Evolutionary conservation across 164 flowering plant species (phyloP).

Genomic region (Nymphaea colorata): DNA sequence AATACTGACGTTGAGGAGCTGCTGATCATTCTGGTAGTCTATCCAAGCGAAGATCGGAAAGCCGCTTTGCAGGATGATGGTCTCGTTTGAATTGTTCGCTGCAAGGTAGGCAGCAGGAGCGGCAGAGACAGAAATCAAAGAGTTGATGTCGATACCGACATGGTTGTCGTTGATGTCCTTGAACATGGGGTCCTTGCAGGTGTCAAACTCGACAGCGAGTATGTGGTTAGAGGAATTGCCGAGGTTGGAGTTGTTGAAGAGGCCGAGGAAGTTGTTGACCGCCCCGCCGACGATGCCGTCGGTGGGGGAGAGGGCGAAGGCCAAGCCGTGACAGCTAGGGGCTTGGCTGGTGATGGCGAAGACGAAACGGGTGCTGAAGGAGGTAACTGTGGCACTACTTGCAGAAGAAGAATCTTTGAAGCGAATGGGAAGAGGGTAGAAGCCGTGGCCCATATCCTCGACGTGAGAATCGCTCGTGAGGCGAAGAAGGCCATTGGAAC

Average conservation of each 20-base stretch:
- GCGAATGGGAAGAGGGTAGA: constrained; percentile 1
- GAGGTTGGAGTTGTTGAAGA: constrained; percentile 9
- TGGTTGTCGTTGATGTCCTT: constrained; percentile 6
- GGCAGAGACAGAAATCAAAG: neutral
- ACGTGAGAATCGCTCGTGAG: constrained; percentile 2
- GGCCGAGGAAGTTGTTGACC: constrained; percentile 5
- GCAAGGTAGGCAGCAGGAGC: neutral
- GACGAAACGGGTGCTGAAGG: constrained; percentile 23
- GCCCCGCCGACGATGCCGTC: constrained; percentile 3
- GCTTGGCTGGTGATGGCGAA: constrained; percentile 11
- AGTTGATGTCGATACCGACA: constrained; percentile 7
- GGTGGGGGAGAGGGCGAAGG: constrained; percentile 14
- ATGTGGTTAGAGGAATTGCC: constrained; percentile 6
- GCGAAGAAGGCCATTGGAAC: constrained; percentile 5
- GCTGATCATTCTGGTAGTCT: neutral
- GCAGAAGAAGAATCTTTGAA: constrained; percentile 9
- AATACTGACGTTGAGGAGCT: neutral
- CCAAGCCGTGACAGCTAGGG: constrained; percentile 7
- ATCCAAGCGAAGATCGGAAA: neutral
- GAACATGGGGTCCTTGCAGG: constrained; percentile 6
- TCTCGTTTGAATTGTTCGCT: neutral
- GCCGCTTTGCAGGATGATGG: neutral
- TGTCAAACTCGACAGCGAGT: constrained; percentile 11
- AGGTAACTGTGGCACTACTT: neutral
- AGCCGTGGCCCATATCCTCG: constrained; percentile 5